Evolutionary conservation across 1,284 basidiomycete genomes (phyloP).

Genomic region (Vanrija sp.): DNA sequence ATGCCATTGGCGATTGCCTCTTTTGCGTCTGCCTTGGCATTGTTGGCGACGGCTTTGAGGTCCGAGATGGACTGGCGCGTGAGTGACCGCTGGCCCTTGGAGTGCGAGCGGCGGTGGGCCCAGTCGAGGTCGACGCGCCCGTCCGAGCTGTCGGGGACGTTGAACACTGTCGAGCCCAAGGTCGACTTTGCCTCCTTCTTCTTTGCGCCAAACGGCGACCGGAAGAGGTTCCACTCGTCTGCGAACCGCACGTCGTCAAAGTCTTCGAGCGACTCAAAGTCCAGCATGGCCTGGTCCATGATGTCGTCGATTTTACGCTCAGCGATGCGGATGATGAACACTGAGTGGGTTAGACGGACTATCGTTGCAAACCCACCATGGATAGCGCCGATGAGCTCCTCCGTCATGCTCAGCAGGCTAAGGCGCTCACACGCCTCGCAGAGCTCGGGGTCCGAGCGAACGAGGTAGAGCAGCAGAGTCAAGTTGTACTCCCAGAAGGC

Average conservation of each 20-base stretch:
- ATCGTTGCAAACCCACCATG: slow-evolving; percentile 61
- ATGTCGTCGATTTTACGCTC: slow-evolving; percentile 84
- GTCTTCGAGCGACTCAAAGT: slow-evolving; percentile 72
- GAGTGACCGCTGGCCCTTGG: not conserved
- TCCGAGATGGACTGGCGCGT: slow-evolving; percentile 25
- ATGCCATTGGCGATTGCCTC: slow-evolving; percentile 18
- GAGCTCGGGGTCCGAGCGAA: slow-evolving; percentile 75
- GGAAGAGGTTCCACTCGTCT: slow-evolving; percentile 90
- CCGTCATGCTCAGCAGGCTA: slow-evolving; percentile 55
- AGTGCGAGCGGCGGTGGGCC: too few relatives aligned
- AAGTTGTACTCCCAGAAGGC: slow-evolving; percentile 95
- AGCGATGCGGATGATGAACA: slow-evolving; percentile 89
- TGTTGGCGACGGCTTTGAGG: slow-evolving; percentile 14
- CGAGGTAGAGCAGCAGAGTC: slow-evolving; percentile 81
- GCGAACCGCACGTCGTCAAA: slow-evolving; percentile 86
- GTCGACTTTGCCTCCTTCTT: slow-evolving; percentile 58
- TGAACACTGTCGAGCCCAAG: slow-evolving; percentile 11
- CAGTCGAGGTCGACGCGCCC: slow-evolving; percentile 25
- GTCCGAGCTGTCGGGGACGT: slow-evolving; percentile 4
- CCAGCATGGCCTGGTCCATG: slow-evolving; percentile 77
- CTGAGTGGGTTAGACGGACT: slow-evolving; percentile 50
- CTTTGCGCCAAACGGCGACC: slow-evolving; percentile 57
- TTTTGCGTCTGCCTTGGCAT: slow-evolving; percentile 15
- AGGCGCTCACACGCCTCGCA: slow-evolving; percentile 71
- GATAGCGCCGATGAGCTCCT: slow-evolving; percentile 86